A percentile compares a stretch with the other conserved stretches of the same genome.
phyloP scores from a whole-genome alignment of 441 rosid genomes.

The Manihot esculenta region DNA sequence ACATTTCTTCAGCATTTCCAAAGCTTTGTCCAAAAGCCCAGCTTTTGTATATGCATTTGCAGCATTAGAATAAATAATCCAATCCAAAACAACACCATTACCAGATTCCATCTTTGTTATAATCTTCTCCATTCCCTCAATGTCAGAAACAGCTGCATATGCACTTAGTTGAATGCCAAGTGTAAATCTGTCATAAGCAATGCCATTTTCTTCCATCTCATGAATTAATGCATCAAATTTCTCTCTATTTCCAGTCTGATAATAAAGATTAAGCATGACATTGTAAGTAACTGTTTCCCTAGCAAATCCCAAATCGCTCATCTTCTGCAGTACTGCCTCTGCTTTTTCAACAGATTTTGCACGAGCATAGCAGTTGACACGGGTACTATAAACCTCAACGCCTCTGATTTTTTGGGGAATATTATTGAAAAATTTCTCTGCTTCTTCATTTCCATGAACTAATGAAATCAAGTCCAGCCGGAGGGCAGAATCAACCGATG shows the following conservation, averaged over 20 bases:
- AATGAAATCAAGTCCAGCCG: slow-evolving; percentile 48
- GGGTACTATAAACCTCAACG: slow-evolving; percentile 36
- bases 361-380: slow-evolving; percentile 43
- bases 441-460: slow-evolving; percentile 40
- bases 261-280: slow-evolving; percentile 34
- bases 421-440: slow-evolving; percentile 37
- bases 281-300: slow-evolving; percentile 25
- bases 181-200: slow-evolving; percentile 31
- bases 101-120: slow-evolving; percentile 38
- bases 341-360: slow-evolving; percentile 39
- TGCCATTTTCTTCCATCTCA: slow-evolving; percentile 38
- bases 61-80: slow-evolving; percentile 27
- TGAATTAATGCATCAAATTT: slow-evolving; percentile 27
- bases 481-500: slow-evolving; percentile 36
- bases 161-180: slow-evolving; percentile 34
- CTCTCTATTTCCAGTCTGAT: slow-evolving; percentile 25
- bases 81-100: slow-evolving; percentile 23
- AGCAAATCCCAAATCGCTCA: slow-evolving; percentile 38
- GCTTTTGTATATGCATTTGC: slow-evolving; percentile 35
- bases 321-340: slow-evolving; percentile 36
- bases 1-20: slow-evolving; percentile 38
- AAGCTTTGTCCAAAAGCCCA: slow-evolving; percentile 35
- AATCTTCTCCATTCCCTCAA: slow-evolving; percentile 37
- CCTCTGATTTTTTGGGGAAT: slow-evolving; percentile 25
- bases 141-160: slow-evolving; percentile 33